phyloP scores from a whole-genome alignment of 768 basidiomycete species.

The Rhizopogon sp. region DNA sequence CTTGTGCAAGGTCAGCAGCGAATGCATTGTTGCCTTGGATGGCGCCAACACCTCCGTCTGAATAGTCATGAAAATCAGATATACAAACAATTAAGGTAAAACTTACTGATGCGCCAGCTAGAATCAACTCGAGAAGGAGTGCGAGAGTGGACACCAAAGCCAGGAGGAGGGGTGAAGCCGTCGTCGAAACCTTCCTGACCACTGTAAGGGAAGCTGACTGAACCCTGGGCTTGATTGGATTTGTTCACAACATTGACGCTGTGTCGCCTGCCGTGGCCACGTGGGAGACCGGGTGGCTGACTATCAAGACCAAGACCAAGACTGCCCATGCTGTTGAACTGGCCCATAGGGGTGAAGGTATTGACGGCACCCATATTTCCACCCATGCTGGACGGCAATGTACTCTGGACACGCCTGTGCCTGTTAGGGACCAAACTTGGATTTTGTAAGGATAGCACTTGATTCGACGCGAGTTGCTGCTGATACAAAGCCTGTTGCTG shows the following conservation, averaged over 20 bases:
- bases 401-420: slow-evolving; percentile 87
- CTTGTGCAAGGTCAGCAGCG: slow-evolving; percentile 87
- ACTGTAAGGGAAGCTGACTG: slow-evolving; percentile 46
- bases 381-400: slow-evolving; percentile 55
- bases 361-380: slow-evolving; percentile 40
- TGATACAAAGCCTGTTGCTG: slow-evolving; percentile 90
- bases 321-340: slow-evolving; percentile 52
- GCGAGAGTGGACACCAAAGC: slow-evolving; percentile 66
- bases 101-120: slow-evolving; percentile 88
- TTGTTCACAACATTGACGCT: slow-evolving; percentile 92
- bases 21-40: slow-evolving; percentile 58
- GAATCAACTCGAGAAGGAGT: slow-evolving; percentile 73
- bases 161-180: slow-evolving; percentile 59
- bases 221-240: slow-evolving; percentile 39
- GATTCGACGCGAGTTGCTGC: slow-evolving; percentile 84
- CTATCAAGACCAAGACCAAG: slow-evolving; percentile 59
- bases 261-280: slow-evolving; percentile 84
- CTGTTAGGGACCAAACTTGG: slow-evolving; percentile 67
- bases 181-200: slow-evolving; percentile 75
- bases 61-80: neutral
- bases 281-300: slow-evolving; percentile 61
- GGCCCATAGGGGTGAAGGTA: slow-evolving; percentile 46
- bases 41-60: slow-evolving; percentile 60
- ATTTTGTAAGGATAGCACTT: slow-evolving; percentile 75
- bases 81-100: neutral